Evolutionary conservation across 1,284 basidiomycete species (phyloP).

Genomic region (Naganishia liquefaciens): DNA sequence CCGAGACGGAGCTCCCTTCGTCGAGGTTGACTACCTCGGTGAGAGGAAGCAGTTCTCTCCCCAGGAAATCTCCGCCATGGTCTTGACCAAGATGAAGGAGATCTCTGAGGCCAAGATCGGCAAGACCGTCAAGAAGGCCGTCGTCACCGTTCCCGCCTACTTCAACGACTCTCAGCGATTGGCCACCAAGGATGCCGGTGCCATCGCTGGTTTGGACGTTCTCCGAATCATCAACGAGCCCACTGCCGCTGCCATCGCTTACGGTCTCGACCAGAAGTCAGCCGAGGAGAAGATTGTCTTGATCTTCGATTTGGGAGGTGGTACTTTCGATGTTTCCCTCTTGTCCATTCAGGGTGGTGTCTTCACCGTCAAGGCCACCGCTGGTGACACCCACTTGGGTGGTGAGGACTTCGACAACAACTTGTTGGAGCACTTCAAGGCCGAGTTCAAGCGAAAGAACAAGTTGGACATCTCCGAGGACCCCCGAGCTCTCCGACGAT

Average conservation of each 20-base stretch:
- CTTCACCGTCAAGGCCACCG: slow-evolving; percentile 71
- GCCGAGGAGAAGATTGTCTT: slow-evolving; percentile 96
- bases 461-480: slow-evolving; percentile 92
- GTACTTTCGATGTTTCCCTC: slow-evolving; percentile 68
- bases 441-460: slow-evolving; percentile 70
- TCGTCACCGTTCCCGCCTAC: slow-evolving; percentile 70
- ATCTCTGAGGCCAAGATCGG: slow-evolving; percentile 66
- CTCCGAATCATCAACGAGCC: slow-evolving; percentile 71
- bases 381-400: slow-evolving; percentile 98
- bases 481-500: slow-evolving; percentile 89
- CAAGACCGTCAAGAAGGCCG: slow-evolving; percentile 66
- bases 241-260: slow-evolving; percentile 59
- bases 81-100: slow-evolving; percentile 97
- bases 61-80: slow-evolving; percentile 91
- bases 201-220: slow-evolving; percentile 66
- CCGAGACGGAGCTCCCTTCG: slow-evolving; percentile 62
- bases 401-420: slow-evolving; percentile 99
- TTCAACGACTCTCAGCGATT: slow-evolving; percentile 70
- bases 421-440: slow-evolving; percentile 80
- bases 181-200: slow-evolving; percentile 65
- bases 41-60: slow-evolving; percentile 65
- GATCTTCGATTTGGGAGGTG: slow-evolving; percentile 99
- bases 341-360: slow-evolving; percentile 65
- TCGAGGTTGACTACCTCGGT: slow-evolving; percentile 63
- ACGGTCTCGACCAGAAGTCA: slow-evolving; percentile 69